Evolutionary conservation across 805 yeast species (phyloP), one percentile per base, ranked within the genome.

Genomic region (Candida yuanshanica): DNA sequence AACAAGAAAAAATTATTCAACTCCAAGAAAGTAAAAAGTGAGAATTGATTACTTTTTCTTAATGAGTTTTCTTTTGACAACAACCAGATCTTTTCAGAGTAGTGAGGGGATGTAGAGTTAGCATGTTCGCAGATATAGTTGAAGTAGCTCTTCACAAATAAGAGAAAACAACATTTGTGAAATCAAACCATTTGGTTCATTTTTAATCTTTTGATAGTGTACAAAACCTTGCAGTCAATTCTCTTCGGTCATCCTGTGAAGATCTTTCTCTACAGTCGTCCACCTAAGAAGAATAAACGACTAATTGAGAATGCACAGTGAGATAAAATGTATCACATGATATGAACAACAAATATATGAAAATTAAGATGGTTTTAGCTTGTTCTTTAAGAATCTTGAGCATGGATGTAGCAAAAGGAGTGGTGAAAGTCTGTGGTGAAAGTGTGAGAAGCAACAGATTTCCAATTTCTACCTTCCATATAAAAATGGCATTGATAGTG

Each of bases 161-260:
- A 93, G 84, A 41, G 99, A 99, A 64, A 95, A 95, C 99, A 99
- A 93, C 55, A 95, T 90, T 73, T 93, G 99, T 33, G 97, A 89
- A 57, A 93, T 91, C 64, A 93, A 75, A 52, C 91, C 97, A 78
- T 93, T 93, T 53, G 99, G 98, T 70, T 93, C 91, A 72, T 93
- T 91, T 72, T 93, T 91, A 62, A 91, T 88, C 72, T 93, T 98
- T 93, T 98, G 51, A 96, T 86, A 27, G 99, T 93, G 36, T 98
- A 98, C 68, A 93, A 78, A 51, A 93, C 82, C 79, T 93, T 93
- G 42, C 97, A 88, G 75, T 93, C 93, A 53, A 93, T 88, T 81
- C 99, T 88, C 81, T 93, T 93, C 63, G 99, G 99, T 63, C 95
- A 73, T 68, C 99, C 83, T 41, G 96, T 82, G 75, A 91, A 93